Conservation (phyloP, 73 alveolate genomes). For the Paramecium caudatum region DNA sequence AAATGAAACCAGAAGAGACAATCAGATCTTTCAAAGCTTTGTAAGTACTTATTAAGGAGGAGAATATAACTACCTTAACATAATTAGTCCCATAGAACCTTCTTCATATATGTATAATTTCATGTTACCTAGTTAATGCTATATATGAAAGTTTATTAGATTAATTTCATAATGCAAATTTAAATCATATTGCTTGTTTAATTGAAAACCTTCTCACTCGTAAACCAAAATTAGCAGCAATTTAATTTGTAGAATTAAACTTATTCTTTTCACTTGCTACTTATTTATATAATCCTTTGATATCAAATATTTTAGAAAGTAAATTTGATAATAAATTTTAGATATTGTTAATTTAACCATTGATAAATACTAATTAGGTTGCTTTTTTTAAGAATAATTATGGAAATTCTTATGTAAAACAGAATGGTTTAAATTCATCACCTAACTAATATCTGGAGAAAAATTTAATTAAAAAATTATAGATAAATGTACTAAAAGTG, state of each 20-base stretch:
- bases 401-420: conserved; percentile 49
- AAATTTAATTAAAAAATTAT: not conserved
- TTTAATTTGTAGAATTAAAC: conserved; percentile 10
- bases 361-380: conserved; percentile 35
- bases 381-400: not conserved
- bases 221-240: not conserved
- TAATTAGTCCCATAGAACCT: not conserved
- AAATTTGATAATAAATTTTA: not conserved
- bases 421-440: not conserved
- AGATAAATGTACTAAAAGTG: not conserved
- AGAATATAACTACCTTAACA: not conserved
- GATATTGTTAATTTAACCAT: not conserved
- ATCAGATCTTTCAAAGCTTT: conserved; percentile 1
- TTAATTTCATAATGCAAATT: not conserved
- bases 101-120: not conserved
- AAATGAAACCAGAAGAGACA: not conserved
- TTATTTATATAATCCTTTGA: conserved; percentile 21
- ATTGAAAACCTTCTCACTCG: not conserved
- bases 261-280: not conserved
- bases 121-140: not conserved
- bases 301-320: not conserved
- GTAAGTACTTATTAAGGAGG: conserved; percentile 22
- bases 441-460: not conserved
- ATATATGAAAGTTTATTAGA: not conserved
- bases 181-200: conserved; percentile 31